Evolutionary conservation across 208 protist species (phyloP), one percentile per base, ranked within the genome.

Genomic region (Phytomonas sp.): DNA sequence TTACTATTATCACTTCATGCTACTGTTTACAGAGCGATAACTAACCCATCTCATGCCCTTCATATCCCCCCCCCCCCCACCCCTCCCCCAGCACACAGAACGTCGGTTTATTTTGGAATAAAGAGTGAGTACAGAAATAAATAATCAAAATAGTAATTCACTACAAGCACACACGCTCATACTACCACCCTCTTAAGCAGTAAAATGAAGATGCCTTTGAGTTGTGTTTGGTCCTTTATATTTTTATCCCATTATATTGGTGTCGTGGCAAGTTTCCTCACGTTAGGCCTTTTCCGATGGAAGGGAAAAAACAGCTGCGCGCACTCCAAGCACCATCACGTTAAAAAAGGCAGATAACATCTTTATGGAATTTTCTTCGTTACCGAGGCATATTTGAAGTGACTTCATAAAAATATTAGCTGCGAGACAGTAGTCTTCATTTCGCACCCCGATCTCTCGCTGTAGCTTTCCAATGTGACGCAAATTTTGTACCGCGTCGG

Each of bases 371-470:
- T 79, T 76, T 49, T 79, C 72, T 36, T 88, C 86, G 12, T 73
- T 67, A 7, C 90, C 87, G 66, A 80, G 88, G 37, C 75, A 82
- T 34, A 80, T 75, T 40, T 82, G 77, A 11, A 95, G 71, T 8
- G 87, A 66, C 64, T 81, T 79, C 66, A 92, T 81, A 68, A 95
- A 89, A 40, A 83, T 73, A 63, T 87, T 81, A 67, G 84, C 70
- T 26, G 87, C 87, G 45, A 86, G 79, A 73, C 85, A 80, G 77
- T 95, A 95, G 71, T 93, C 86, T 71, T 89, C 86, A 36, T 72
- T 49, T 68, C 72, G 63, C 45, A 93, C 84, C 3, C 90, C 86
- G 16, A 89, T 70, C 32, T 60, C 69, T 19, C 74, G 74, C 40
- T 95, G 90, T 32, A 72, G 69, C 60, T 66, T 45, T 37, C 90